These are phyloP conservation scores for Cadophora malorum DNA, from an alignment of 2,329 filamentous ascomycete species.

Conservation along the genomic window DNA sequence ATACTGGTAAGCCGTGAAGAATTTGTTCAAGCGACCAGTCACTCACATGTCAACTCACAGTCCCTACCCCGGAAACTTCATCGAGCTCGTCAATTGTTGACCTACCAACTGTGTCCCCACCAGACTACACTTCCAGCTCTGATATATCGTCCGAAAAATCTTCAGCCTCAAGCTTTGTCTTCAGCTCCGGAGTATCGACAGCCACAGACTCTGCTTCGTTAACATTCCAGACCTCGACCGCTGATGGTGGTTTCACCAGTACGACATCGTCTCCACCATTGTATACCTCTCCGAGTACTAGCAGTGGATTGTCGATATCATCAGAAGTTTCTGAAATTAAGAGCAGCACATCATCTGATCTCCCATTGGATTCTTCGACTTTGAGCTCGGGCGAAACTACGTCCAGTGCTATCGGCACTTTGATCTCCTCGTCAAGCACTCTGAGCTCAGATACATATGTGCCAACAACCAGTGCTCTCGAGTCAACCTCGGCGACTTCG, in stretches of 20 bases:
- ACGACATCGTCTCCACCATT: slow-evolving; percentile 18
- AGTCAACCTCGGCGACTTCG: slow-evolving; percentile 13
- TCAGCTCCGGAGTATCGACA: background rate
- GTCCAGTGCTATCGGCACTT: slow-evolving; percentile 22
- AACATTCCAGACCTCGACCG: slow-evolving; percentile 13
- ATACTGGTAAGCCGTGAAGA: slow-evolving; percentile 4
- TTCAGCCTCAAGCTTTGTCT: background rate
- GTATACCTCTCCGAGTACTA: slow-evolving; percentile 21
- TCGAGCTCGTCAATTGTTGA: background rate
- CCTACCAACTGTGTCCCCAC: background rate
- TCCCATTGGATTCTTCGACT: background rate
- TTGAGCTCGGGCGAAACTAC: background rate
- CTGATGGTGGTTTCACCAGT: slow-evolving; percentile 21
- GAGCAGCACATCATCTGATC: slow-evolving; percentile 17
- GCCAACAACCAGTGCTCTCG: background rate
- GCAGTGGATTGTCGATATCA: background rate
- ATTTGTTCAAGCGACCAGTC: background rate
- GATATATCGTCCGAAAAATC: background rate
- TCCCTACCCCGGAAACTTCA: slow-evolving; percentile 4
- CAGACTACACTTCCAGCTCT: slow-evolving; percentile 1
- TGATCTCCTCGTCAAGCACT: slow-evolving; percentile 19
- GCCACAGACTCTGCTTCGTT: slow-evolving; percentile 9
- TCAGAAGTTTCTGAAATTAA: slow-evolving; percentile 6
- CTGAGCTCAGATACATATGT: slow-evolving; percentile 5
- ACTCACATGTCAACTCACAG: slow-evolving; percentile 9